phyloP scores from a whole-genome alignment of 441 rosid species.

The Biscutella laevigata region DNA sequence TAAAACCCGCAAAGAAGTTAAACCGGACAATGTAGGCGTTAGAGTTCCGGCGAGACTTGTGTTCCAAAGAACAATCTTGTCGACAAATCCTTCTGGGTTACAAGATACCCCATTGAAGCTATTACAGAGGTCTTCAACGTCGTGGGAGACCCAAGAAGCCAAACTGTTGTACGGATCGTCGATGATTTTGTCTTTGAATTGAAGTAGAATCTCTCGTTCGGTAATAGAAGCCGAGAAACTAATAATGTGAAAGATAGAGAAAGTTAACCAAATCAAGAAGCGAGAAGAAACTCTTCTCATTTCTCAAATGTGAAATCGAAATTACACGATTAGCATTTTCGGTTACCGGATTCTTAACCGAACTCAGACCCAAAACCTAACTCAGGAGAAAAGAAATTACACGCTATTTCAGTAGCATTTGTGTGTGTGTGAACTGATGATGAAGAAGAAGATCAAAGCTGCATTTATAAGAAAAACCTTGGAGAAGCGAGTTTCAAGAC shows the following conservation, averaged over 20 bases:
- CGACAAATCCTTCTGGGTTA: conserved; percentile 55
- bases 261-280: conserved; percentile 15
- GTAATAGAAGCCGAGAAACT: conserved; percentile 38
- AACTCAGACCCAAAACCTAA: too few relatives aligned
- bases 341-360: conserved; percentile 28
- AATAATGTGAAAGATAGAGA: conserved; percentile 22
- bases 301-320: conserved; percentile 33
- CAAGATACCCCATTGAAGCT: conserved; percentile 63
- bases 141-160: conserved; percentile 58
- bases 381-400: too few relatives aligned
- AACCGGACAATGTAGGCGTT: conserved; percentile 62
- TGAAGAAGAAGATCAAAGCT: conserved; percentile 17
- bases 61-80: conserved; percentile 84
- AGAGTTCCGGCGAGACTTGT: conserved; percentile 58
- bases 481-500: neutral
- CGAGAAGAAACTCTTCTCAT: conserved; percentile 44
- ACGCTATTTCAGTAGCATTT: neutral
- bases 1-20: conserved; percentile 63
- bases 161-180: conserved; percentile 58
- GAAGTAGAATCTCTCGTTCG: conserved; percentile 73
- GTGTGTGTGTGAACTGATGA: conserved; percentile 1
- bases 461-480: conserved; percentile 16
- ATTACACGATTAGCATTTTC: conserved; percentile 62
- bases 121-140: conserved; percentile 40
- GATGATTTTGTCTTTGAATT: conserved; percentile 59